Conservation (phyloP, 23 red algal genomes). For the Gracilariopsis chorda region DNA sequence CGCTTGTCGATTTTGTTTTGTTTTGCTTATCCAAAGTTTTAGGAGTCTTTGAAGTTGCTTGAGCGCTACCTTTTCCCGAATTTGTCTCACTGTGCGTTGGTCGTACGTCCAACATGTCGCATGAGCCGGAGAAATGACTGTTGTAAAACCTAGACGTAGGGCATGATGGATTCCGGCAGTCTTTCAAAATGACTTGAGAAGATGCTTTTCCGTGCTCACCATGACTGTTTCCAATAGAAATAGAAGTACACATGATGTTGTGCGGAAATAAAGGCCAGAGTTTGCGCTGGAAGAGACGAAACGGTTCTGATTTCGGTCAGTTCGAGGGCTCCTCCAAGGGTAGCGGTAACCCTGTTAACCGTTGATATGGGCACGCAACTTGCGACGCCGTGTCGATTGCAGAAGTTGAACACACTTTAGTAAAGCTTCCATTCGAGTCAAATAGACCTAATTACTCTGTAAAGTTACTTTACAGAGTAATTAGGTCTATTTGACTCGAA, state of each 20-base stretch:
- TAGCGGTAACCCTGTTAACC: no score
- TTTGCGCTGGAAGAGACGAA: no score
- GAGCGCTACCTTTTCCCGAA: neutral
- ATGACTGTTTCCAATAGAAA: neutral
- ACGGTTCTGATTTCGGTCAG: no score
- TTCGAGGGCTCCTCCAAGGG: no score
- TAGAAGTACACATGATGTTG: neutral
- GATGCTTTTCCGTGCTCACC: neutral
- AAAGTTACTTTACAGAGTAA: no score
- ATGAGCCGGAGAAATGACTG: neutral
- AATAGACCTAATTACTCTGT: no score
- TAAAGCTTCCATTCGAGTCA: no score
- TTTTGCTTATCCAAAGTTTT: neutral
- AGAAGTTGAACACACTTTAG: no score
- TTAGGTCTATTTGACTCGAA: no score
- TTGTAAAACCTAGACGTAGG: neutral
- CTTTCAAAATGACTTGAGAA: neutral
- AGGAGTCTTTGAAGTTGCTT: neutral
- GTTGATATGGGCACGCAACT: no score
- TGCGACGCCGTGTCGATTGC: no score
- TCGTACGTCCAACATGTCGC: neutral
- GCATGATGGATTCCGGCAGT: neutral
- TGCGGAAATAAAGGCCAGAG: no score
- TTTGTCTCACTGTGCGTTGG: neutral
- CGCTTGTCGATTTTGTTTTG: neutral